These are phyloP conservation scores for Adansonia gregorii DNA, from an alignment of 441 rosid genomes.

Conservation along the genomic window DNA sequence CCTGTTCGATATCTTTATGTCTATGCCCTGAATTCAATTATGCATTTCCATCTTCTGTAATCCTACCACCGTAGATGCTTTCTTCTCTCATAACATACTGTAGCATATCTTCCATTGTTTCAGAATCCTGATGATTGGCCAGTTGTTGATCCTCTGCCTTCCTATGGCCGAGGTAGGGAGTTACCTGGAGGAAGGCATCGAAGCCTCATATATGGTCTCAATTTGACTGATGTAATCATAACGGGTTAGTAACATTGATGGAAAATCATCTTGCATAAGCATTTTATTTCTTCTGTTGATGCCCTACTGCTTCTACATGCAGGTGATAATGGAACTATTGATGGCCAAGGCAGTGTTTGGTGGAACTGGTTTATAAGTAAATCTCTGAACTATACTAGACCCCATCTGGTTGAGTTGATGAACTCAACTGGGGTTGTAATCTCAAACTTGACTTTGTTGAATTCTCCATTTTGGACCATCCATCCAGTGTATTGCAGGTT, in stretches of 20 bases:
- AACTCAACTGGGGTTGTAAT: constrained; percentile 76
- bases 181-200: constrained; percentile 85
- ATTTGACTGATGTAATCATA: constrained; percentile 86
- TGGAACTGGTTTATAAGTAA: constrained; percentile 78
- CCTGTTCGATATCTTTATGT: constrained; percentile 14
- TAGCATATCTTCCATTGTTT: constrained; percentile 33
- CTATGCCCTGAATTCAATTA: constrained; percentile 17
- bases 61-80: neutral
- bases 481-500: constrained; percentile 99
- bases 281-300: constrained; percentile 26
- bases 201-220: constrained; percentile 88
- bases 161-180: constrained; percentile 97
- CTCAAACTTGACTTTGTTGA: constrained; percentile 84
- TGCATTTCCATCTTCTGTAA: constrained; percentile 13
- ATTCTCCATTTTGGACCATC: constrained; percentile 97
- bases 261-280: constrained; percentile 9
- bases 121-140: constrained; percentile 92
- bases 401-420: constrained; percentile 94
- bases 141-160: constrained; percentile 88
- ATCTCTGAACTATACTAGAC: constrained; percentile 84
- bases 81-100: constrained; percentile 26
- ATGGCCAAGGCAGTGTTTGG: constrained; percentile 95
- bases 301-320: constrained; percentile 28
- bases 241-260: constrained; percentile 63
- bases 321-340: constrained; percentile 94